Base-by-base conservation (phyloP, 2,329 filamentous ascomycete species). In the Fusarium oligoseptatum region DNA sequence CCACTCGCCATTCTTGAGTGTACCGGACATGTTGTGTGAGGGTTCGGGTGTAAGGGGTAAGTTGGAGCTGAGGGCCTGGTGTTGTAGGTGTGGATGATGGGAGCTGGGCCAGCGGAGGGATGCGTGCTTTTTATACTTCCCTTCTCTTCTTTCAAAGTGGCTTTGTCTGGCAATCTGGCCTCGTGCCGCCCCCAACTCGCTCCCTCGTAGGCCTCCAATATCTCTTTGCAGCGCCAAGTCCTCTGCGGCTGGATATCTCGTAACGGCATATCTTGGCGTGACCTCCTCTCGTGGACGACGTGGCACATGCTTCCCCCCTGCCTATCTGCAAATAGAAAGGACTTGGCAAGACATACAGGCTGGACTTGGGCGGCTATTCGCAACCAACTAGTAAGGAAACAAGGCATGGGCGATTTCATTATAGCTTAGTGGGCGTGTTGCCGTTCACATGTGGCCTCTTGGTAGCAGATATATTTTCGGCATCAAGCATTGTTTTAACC, bases 11-110 rank as follows among this genome's bases (percentile, higher is more conserved):
- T 70, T 70, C 27, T 36, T n/a, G 37, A 70, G 67, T 50, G 6
- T 32, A 22, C 36, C 63, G 41, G 37, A 27, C 67, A 70, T 70
- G 63, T 82, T 88, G 34, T 57, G 6, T 37, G 11, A 7, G 34
- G 20, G 55, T 57, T 39, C 11, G 27, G 22, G 29, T 17, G 50
- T 32, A 55, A 34, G 29, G n/a, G 50, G n/a, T 22, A 20, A 20
- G 50, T 55, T 34, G 20, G 41, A 34, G n/a, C 9, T 56, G 29
- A 56, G n/a, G 29, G 27, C 8, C 27, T 29, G 50, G 50, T 22
- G 50, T 32, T 32, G 48, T 14, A 55, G 12, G 41, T 56, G 29
- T 32, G 22, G 29, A 56, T 34, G 7, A 22, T 27, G 20, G 27
- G 17, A 34, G 9, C 12, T 22, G n/a, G 29, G 9, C 7, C 20